Base-by-base conservation (phyloP, 352 stramenopile species). In the Phytophthora megakarya region DNA sequence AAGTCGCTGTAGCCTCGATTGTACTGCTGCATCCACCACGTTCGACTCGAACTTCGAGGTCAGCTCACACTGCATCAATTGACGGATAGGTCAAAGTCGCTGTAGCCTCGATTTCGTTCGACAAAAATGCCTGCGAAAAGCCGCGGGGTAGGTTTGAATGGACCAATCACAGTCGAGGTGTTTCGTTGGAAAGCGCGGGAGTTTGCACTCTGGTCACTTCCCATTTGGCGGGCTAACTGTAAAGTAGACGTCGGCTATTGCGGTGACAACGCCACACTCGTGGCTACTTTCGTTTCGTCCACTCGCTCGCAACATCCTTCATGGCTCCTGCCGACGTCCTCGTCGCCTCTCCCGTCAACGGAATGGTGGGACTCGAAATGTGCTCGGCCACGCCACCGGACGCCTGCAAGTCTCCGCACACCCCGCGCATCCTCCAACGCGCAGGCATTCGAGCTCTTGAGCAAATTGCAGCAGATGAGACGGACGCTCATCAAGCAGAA, bases 401-500 rank as follows among this genome's bases (percentile, higher is more conserved):
- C 43, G 40, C 13, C 33, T 63, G 65, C 70, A 68, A 65, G 63
- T 74, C 64, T 35, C 63, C 67, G 25, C 63, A 59, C 28, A 67
- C 72, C 8, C 69, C 74, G 15, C 70, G 64, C 8, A 30, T 86
- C 30, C 62, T 90, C 23, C 81, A 84, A 45, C 67, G 76, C 44
- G 72, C 84, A 8, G 75, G 80, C 22, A 65, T 82, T 18, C 75
- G 67, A 53, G 71, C 77, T 21, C 69, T 90, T n/a, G 76, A 85
- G 46, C 61, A 75, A 35, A 80, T 89, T 50, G 75, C 69, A 32
- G 48, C 72, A 47, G 70, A 84, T n/a, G 59, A 71, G 43, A 55
- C 70, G 38, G 45, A 44, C 8, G 46, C 23, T 35, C n/a, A 16
- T 28, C 50, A 40, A 40, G 28, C 51, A 30, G 35, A 68, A 22